Evolutionary conservation across 2,329 filamentous ascomycete species (phyloP).

Genomic region (Neofusicoccum parvum): DNA sequence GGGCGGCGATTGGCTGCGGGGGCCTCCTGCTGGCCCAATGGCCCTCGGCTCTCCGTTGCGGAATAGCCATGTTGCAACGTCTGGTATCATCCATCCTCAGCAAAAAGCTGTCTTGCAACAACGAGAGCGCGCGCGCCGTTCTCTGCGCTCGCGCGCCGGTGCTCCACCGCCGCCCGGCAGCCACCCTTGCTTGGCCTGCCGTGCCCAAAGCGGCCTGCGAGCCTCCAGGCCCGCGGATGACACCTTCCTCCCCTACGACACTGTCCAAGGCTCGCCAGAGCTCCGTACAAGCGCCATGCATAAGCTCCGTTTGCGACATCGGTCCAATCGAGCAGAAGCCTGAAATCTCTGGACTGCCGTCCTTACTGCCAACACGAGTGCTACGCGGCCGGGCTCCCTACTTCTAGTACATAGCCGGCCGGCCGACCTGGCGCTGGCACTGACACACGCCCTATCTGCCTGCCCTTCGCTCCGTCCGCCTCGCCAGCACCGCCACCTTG

Average conservation of each 20-base stretch:
- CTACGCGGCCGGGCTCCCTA: background rate
- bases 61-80: slow-evolving; percentile 21
- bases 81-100: slow-evolving; percentile 17
- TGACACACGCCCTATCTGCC: slow-evolving; percentile 28
- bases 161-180: slow-evolving; percentile 10
- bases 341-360: slow-evolving; percentile 33
- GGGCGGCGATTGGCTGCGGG: slow-evolving; percentile 3
- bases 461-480: background rate
- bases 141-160: slow-evolving; percentile 4
- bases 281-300: slow-evolving; percentile 42
- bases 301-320: slow-evolving; percentile 41
- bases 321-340: slow-evolving; percentile 35
- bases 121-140: background rate
- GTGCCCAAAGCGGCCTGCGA: background rate
- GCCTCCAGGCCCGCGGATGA: slow-evolving; percentile 35
- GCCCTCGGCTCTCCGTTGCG: slow-evolving; percentile 18
- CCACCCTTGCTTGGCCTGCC: slow-evolving; percentile 15
- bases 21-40: background rate
- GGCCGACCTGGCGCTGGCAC: slow-evolving; percentile 4
- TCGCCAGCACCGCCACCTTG: background rate
- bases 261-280: background rate
- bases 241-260: slow-evolving; percentile 36
- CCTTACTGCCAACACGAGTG: slow-evolving; percentile 5
- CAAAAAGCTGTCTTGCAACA: slow-evolving; percentile 13
- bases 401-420: background rate